Conservation (phyloP, 2,329 filamentous ascomycete genomes). For the Hymenoscyphus scutula region DNA sequence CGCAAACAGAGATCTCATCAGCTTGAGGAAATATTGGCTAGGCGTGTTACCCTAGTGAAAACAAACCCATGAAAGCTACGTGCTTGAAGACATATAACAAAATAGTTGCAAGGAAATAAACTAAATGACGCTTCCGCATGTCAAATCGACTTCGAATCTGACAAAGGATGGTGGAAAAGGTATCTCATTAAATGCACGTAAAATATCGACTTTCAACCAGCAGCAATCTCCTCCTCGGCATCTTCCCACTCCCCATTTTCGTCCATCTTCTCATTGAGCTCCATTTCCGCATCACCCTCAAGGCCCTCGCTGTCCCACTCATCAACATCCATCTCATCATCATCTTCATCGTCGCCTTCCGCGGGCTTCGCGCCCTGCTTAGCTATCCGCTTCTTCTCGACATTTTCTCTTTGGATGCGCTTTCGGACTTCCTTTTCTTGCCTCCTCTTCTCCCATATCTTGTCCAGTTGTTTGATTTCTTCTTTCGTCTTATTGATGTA, state of each 20-base stretch:
- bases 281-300: conserved; percentile 36
- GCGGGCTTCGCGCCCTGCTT: conserved; percentile 48
- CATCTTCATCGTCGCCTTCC: conserved; percentile 51
- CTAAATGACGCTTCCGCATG: no score
- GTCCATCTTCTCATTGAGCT: conserved; percentile 36
- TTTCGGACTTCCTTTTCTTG: conserved; percentile 80
- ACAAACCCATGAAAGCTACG: no score
- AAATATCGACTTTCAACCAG: conserved; percentile 24
- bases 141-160: background rate
- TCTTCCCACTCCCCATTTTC: conserved; percentile 36
- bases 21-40: no score
- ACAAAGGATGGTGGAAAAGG: background rate
- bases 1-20: no score
- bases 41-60: no score
- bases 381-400: conserved; percentile 76
- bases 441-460: conserved; percentile 74
- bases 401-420: conserved; percentile 82
- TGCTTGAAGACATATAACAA: no score
- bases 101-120: no score
- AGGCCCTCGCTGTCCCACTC: conserved; percentile 40
- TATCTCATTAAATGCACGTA: conserved; percentile 2
- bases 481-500: conserved; percentile 80
- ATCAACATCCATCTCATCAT: conserved; percentile 47
- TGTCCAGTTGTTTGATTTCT: conserved; percentile 76
- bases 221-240: conserved; percentile 36